Evolutionary conservation across 148 eudicot genomes (phyloP).

Genomic region (Camellia sinensis): DNA sequence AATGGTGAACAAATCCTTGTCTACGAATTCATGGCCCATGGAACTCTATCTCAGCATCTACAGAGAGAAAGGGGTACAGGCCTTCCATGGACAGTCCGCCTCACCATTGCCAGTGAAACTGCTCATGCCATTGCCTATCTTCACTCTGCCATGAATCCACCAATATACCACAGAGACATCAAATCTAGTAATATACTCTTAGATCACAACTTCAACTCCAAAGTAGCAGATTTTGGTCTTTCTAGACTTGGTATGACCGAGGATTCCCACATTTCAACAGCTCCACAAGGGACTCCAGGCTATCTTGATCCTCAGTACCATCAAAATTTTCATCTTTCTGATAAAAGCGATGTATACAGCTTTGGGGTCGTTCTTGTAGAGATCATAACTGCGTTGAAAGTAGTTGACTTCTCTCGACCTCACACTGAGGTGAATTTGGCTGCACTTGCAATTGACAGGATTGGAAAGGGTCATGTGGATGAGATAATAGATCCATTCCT

Average conservation of each 20-base stretch:
- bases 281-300: constrained; percentile 46
- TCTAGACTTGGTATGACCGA: constrained; percentile 32
- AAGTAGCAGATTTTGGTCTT: constrained; percentile 45
- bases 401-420: constrained; percentile 28
- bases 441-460: constrained; percentile 39
- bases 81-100: constrained; percentile 38
- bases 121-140: constrained; percentile 40
- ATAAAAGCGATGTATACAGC: constrained; percentile 47
- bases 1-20: constrained; percentile 11
- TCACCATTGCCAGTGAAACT: constrained; percentile 32
- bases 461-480: constrained; percentile 35
- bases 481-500: constrained; percentile 46
- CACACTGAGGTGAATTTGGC: constrained; percentile 38
- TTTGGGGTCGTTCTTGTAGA: constrained; percentile 48
- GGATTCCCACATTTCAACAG: constrained; percentile 40
- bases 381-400: constrained; percentile 30
- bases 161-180: constrained; percentile 45
- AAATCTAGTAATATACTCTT: constrained; percentile 40
- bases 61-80: constrained; percentile 23
- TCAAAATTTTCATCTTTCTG: constrained; percentile 26
- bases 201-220: constrained; percentile 33
- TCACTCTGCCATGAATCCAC: constrained; percentile 32
- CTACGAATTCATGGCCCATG: constrained; percentile 37
- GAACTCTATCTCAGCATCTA: constrained; percentile 35
- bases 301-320: constrained; percentile 43